Percentiles rank a stretch among this genome's conserved stretches.
Evolutionary conservation across 352 stramenopile genomes (phyloP).

Genomic region (Thraustotheca clavata): DNA sequence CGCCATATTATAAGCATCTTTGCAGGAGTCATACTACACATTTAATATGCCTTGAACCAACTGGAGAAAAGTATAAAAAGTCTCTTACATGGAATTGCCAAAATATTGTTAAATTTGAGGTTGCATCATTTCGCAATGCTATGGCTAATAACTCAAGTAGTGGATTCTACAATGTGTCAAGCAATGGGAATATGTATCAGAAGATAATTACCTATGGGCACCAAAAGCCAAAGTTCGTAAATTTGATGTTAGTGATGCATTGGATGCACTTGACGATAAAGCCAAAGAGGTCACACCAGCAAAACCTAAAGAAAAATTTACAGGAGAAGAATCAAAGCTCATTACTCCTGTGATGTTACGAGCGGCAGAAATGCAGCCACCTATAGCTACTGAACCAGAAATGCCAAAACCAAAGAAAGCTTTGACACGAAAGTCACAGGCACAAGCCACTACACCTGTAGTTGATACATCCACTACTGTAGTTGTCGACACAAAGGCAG

Average conservation of each 20-base stretch:
- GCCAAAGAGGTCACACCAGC: constrained; percentile 8
- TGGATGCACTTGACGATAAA: constrained; percentile 26
- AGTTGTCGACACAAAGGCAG: too few relatives aligned
- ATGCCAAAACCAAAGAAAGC: constrained; percentile 1
- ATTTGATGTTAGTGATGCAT: constrained; percentile 30
- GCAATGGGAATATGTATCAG: constrained; percentile 51
- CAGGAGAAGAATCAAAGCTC: not conserved
- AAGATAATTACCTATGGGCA: constrained; percentile 42
- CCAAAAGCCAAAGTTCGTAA: constrained; percentile 3
- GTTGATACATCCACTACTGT: too few relatives aligned
- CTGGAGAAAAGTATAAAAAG: constrained; percentile 81
- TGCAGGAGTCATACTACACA: constrained; percentile 62
- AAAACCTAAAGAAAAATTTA: not conserved
- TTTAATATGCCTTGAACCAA: constrained; percentile 63
- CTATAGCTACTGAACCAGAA: not conserved
- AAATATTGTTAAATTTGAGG: constrained; percentile 74
- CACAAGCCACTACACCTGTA: not conserved
- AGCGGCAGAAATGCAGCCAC: not conserved
- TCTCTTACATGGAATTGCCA: constrained; percentile 69
- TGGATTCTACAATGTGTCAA: constrained; percentile 69
- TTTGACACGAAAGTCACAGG: not conserved
- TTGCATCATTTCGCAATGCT: constrained; percentile 23
- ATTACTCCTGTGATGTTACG: not conserved
- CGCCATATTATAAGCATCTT: too few relatives aligned
- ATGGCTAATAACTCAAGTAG: constrained; percentile 30